These are phyloP conservation scores for Stenocarpella maydis DNA, from an alignment of 2,329 filamentous ascomycete genomes.

Conservation along the genomic window DNA sequence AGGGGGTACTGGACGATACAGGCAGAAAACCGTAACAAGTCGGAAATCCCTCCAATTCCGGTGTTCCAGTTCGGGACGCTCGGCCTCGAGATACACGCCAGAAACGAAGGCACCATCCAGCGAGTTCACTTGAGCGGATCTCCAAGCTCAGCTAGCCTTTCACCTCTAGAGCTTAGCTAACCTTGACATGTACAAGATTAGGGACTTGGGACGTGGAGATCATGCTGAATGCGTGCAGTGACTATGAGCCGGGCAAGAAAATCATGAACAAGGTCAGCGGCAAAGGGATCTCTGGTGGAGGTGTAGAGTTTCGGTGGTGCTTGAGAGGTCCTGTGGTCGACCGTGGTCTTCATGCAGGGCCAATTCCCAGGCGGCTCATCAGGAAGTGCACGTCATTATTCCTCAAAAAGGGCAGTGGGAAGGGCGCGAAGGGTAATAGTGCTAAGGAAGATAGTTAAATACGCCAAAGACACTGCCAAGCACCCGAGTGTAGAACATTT, in stretches of 20 bases:
- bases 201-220: not conserved
- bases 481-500: no score
- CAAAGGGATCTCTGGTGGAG: not conserved
- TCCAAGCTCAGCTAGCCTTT: not conserved
- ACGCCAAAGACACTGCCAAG: no score
- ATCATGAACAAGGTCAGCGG: conserved; percentile 12
- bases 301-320: not conserved
- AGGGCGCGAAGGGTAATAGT: not conserved
- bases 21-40: not conserved
- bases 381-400: not conserved
- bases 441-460: not conserved
- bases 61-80: conserved; percentile 6
- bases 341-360: not conserved
- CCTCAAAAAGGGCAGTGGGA: not conserved
- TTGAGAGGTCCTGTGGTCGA: not conserved
- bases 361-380: not conserved
- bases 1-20: not conserved
- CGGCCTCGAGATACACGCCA: not conserved
- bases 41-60: not conserved
- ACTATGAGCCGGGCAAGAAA: not conserved
- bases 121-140: not conserved
- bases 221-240: not conserved
- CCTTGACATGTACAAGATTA: not conserved
- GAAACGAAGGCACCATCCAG: not conserved
- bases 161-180: not conserved